Percentiles rank a stretch among this genome's conserved stretches.
Evolutionary conservation across 1,284 basidiomycete species (phyloP).

Genomic region (Neonothopanus nambi): DNA sequence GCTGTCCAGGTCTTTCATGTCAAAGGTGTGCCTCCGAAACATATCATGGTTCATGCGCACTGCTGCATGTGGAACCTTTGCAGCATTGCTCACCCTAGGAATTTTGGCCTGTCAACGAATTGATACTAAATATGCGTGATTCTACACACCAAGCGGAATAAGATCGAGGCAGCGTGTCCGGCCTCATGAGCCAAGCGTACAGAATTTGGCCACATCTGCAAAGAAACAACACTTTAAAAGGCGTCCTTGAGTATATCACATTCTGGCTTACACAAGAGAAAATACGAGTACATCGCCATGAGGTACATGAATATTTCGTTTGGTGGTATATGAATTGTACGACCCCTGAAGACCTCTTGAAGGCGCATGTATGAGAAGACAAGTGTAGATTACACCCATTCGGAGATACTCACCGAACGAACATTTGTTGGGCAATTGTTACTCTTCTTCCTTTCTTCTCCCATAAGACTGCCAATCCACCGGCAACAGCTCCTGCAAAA

Average conservation of each 20-base stretch:
- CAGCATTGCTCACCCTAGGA: constrained; percentile 59
- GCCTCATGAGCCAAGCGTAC: constrained; percentile 80
- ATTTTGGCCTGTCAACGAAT: not conserved
- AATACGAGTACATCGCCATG: constrained; percentile 87
- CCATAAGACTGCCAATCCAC: constrained; percentile 80
- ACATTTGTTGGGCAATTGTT: constrained; percentile 88
- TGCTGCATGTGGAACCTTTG: constrained; percentile 62
- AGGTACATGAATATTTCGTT: constrained; percentile 73
- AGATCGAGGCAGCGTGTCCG: constrained; percentile 80
- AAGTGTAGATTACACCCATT: not conserved
- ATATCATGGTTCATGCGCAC: constrained; percentile 65
- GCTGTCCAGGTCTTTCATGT: constrained; percentile 55
- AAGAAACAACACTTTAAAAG: not conserved
- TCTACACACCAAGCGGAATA: constrained; percentile 71
- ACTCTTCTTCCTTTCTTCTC: constrained; percentile 73
- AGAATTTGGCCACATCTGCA: constrained; percentile 85
- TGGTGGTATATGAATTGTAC: constrained; percentile 72
- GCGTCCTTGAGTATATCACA: not conserved
- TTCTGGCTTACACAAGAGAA: constrained; percentile 64
- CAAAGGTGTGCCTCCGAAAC: constrained; percentile 57
- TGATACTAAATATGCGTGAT: not conserved
- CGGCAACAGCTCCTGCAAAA: constrained; percentile 82
- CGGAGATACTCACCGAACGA: constrained; percentile 66
- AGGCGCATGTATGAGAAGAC: constrained; percentile 1
- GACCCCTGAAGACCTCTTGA: constrained; percentile 80